Base-by-base conservation (phyloP, 2,329 filamentous ascomycete genomes). In the Capronia americana region DNA sequence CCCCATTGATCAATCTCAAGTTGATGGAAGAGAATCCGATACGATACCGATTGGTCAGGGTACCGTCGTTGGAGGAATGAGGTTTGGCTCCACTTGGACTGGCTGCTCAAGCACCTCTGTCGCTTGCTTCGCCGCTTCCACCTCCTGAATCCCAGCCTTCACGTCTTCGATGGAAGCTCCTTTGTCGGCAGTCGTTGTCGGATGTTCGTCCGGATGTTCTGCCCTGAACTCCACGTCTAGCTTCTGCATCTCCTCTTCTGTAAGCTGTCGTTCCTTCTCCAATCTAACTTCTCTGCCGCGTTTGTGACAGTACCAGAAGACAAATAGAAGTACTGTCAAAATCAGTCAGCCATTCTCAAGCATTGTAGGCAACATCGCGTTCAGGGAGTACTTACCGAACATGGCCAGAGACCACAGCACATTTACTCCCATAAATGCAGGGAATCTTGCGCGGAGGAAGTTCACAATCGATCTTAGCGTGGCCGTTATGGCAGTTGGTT, bases 231-330 rank as follows among this genome's bases (percentile, higher is more conserved):
- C 73, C 48, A 75, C 74, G 30, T 82, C 81, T 61, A 81, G 71
- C 67, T 76, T 75, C 28, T 68, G 71, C 28, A 81, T 77, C 69
- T 83, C 81, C 46, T 79, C 76, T 68, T 82, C 80, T 0, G 79
- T 81, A 26, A 82, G 78, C 17, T 83, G 75, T 14, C 82, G 79
- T 69, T 87, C 85, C 58, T 82, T 87, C 75, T 90, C 89, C 12
- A 98, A 86, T 58, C 95, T 87, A 6, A 88, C 89, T 80, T 99
- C 94, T 53, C 88, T 88, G 46, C 95, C 95, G 61, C 95, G 91
- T 82, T 98, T 98, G 80, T 98, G 90, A 80, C 93, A 98, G 80
- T 98, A 99, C 93, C 94, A 99, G 73, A 98, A 89, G 53, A 96
- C 92, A 76, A 97, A 95, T 64, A 99, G 86, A 17, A 98, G 85